Evolutionary conservation across 495 filamentous ascomycete species (phyloP), one percentile per base, ranked within the genome.

Genomic region (Antarctomyces pellizariae): DNA sequence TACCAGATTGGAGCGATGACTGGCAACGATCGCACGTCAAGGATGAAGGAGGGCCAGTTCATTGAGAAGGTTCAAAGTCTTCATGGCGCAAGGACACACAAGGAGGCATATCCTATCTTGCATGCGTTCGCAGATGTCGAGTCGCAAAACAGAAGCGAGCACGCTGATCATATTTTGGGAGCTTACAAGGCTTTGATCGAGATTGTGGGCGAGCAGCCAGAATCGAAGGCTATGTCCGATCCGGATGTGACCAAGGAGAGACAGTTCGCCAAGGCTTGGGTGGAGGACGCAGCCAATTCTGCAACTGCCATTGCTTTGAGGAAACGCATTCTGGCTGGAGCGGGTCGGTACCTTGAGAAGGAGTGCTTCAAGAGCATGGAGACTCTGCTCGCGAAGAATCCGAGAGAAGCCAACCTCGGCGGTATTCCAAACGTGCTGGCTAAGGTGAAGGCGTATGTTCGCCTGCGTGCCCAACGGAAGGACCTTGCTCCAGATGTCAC

Each of bases 401-500:
- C 83, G 3, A 62, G 70, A 25, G 80, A 92, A 43, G 89, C 86
- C 6, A 78, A 76, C 40, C 53, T 92, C 29, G 86, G 86, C 18
- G 86, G 86, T 32, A 65, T 79, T 18, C 86, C 86, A 0, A 76
- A 77, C 24, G 66, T 74, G 1, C 55, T 79, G 34, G 86, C 80
- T 54, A 89, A 86, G 51, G 70, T 93, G 42, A 74, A 78, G 32
- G 86, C 79, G 1, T 99, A 80, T 41, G 72, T 95, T 43, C 67
- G 77, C 26, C 59, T 91, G 31, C 66, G 71, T 25, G 56, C 67
- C 15, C 54, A 64, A 2, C 62, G 73, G 24, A 86, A 78, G 50
- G 75, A 84, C 36, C 65, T 93, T 14, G 71, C 65, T 1, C 63
- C 67, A 1, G 80, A 91, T 42, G 66, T 65, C 32, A 57, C 61